phyloP scores from a whole-genome alignment of 169 alveolate species.

The Babesia sp. region DNA sequence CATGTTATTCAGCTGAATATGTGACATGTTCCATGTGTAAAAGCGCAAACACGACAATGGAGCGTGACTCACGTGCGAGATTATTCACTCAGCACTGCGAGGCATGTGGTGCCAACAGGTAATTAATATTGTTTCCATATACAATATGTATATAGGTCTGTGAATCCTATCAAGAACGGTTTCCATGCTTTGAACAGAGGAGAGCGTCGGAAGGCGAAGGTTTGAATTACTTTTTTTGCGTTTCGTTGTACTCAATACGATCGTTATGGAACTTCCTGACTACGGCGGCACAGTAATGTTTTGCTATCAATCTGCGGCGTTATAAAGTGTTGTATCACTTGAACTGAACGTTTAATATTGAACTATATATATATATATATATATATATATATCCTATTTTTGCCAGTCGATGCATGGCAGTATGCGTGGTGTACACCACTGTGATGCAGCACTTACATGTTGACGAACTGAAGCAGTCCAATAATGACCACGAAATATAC shows the following conservation, averaged over 20 bases:
- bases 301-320: not conserved
- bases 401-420: not conserved
- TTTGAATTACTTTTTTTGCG: not conserved
- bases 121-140: not conserved
- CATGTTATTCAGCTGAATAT: conserved; percentile 82
- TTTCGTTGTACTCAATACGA: not conserved
- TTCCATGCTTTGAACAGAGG: conserved; percentile 92
- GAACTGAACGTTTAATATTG: not conserved
- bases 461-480: not conserved
- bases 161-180: conserved; percentile 90
- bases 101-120: conserved; percentile 91
- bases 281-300: not conserved
- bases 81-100: conserved; percentile 88
- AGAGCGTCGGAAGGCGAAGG: conserved; percentile 89
- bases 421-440: not conserved
- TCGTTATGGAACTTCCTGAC: not conserved
- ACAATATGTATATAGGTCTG: conserved; percentile 77
- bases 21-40: conserved; percentile 94
- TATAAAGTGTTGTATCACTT: not conserved
- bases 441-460: conserved; percentile 7
- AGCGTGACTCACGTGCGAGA: conserved; percentile 88
- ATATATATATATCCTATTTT: too few species aligned
- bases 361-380: not conserved
- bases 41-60: conserved; percentile 88
- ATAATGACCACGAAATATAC: not conserved